These are phyloP conservation scores for Russula earlei DNA, from an alignment of 768 basidiomycete species.

Conservation along the genomic window DNA sequence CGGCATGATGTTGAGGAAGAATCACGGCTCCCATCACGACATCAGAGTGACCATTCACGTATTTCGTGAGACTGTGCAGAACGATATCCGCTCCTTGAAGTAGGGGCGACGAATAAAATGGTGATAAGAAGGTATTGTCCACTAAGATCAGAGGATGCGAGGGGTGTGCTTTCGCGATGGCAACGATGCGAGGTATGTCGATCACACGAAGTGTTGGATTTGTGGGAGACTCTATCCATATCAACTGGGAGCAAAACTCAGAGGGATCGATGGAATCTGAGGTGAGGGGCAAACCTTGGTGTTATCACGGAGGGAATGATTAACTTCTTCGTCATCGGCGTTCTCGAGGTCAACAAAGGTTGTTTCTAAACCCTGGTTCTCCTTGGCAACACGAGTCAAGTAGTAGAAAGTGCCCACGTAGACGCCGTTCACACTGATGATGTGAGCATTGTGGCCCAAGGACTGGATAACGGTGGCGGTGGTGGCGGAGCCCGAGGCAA, in stretches of 20 bases:
- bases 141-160: conserved; percentile 72
- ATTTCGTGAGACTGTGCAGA: conserved; percentile 79
- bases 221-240: conserved; percentile 94
- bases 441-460: conserved; percentile 63
- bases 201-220: conserved; percentile 89
- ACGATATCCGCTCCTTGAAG: conserved; percentile 80
- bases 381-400: conserved; percentile 54
- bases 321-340: conserved; percentile 51
- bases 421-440: conserved; percentile 85
- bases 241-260: conserved; percentile 39
- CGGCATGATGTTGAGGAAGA: conserved; percentile 45
- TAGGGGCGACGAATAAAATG: conserved; percentile 84
- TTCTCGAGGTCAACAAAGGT: conserved; percentile 78
- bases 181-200: conserved; percentile 63
- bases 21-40: conserved; percentile 84
- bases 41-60: conserved; percentile 90
- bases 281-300: conserved; percentile 54
- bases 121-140: conserved; percentile 92
- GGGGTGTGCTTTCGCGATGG: conserved; percentile 53
- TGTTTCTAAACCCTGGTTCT: conserved; percentile 56
- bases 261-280: background rate
- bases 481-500: conserved; percentile 77
- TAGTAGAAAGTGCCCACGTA: conserved; percentile 93
- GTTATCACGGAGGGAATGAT: conserved; percentile 58
- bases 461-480: conserved; percentile 78